Evolutionary conservation across 2,329 filamentous ascomycete species (phyloP).

Genomic region (Plenodomus lindquistii): DNA sequence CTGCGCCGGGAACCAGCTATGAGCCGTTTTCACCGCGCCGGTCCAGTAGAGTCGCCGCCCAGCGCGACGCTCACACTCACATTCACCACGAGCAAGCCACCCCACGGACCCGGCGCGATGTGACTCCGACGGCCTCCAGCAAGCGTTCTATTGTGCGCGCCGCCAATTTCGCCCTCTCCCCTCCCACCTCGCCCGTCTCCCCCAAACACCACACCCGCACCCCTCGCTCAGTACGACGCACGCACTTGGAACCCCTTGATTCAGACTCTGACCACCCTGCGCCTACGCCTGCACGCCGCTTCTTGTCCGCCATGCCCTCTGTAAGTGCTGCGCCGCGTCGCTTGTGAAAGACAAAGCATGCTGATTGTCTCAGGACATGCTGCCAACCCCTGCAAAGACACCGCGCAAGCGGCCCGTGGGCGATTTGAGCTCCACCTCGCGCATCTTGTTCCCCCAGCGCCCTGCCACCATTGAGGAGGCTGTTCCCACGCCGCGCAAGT

Average conservation of each 20-base stretch:
- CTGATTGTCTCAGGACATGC: slow-evolving; percentile 54
- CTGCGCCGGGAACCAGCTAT: slow-evolving; percentile 73
- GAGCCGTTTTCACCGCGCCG: slow-evolving; percentile 74
- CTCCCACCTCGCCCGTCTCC: slow-evolving; percentile 48
- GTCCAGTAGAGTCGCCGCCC: slow-evolving; percentile 62
- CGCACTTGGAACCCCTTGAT: slow-evolving; percentile 29
- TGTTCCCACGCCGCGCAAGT: slow-evolving; percentile 64
- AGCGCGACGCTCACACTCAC: slow-evolving; percentile 46
- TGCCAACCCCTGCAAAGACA: slow-evolving; percentile 80
- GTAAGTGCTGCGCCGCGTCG: slow-evolving; percentile 20
- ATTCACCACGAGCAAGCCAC: slow-evolving; percentile 30
- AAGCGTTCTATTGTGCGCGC: slow-evolving; percentile 41
- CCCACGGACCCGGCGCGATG: slow-evolving; percentile 30
- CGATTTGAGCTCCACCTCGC: slow-evolving; percentile 52
- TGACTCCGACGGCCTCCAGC: slow-evolving; percentile 35
- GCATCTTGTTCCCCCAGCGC: slow-evolving; percentile 63
- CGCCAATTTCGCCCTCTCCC: slow-evolving; percentile 52
- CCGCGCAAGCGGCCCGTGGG: slow-evolving; percentile 63
- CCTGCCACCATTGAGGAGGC: slow-evolving; percentile 64
- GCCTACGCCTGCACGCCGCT: slow-evolving; percentile 30
- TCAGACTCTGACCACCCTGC: slow-evolving; percentile 37
- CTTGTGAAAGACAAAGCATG: background rate
- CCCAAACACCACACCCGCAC: slow-evolving; percentile 31
- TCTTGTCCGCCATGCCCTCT: slow-evolving; percentile 32
- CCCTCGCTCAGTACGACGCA: slow-evolving; percentile 37